A percentile compares a stretch with the other conserved stretches of the same genome.
Conservation (phyloP, 176 grass and related monocot genomes). For the Lolium perenne region DNA sequence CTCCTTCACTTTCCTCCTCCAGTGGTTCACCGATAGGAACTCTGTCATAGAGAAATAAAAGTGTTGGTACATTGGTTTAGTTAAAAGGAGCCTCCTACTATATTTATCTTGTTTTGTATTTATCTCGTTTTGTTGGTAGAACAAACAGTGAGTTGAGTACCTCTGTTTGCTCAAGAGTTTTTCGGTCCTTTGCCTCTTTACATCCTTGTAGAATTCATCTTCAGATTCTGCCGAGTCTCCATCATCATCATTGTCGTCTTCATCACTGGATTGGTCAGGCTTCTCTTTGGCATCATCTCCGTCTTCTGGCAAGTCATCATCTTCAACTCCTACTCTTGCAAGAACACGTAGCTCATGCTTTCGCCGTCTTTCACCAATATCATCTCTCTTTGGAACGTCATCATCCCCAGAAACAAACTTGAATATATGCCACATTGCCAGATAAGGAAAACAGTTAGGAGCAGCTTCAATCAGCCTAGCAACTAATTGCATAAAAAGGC, state of each 20-base stretch:
- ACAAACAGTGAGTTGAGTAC: conserved; percentile 52
- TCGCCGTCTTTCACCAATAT: conserved; percentile 86
- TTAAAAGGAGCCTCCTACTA: neutral
- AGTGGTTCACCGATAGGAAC: conserved; percentile 37
- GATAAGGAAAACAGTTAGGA: conserved; percentile 6
- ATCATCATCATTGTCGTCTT: conserved; percentile 39
- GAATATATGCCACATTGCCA: conserved; percentile 26
- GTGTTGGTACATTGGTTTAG: conserved; percentile 7
- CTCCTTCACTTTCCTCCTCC: conserved; percentile 65
- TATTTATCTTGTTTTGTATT: too few species aligned
- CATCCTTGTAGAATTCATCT: conserved; percentile 84
- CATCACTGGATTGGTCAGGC: conserved; percentile 23
- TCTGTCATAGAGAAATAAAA: conserved; percentile 50
- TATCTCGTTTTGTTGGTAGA: neutral
- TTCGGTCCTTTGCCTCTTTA: conserved; percentile 64
- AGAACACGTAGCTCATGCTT: conserved; percentile 88
- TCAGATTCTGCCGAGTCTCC: conserved; percentile 52
- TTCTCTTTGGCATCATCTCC: conserved; percentile 34
- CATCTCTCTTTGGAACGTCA: conserved; percentile 93
- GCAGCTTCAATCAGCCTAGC: neutral
- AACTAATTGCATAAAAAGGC: neutral
- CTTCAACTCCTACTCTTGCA: conserved; percentile 65
- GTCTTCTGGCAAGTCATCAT: conserved; percentile 55
- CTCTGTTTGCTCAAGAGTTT: conserved; percentile 63
- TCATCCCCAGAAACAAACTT: conserved; percentile 90